Evolutionary conservation across 768 basidiomycete genomes (phyloP), one percentile per base, ranked within the genome.

Genomic region (Chalciporus piperatus): DNA sequence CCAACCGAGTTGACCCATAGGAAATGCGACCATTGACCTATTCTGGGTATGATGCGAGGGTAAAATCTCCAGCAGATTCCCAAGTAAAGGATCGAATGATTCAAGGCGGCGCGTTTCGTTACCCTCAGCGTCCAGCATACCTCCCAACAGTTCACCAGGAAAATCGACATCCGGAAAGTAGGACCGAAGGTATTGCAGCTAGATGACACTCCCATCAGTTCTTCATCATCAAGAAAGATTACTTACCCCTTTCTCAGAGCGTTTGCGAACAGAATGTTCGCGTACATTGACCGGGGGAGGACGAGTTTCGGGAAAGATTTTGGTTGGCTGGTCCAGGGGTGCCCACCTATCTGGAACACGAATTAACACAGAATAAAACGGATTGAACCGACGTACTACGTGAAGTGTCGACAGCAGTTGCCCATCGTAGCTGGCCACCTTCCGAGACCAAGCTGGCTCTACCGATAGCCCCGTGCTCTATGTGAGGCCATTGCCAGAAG

Each of bases 151-250:
- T 37, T 88, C 83, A n/a, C 78, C 70, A 7, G 86, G 72, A n/a
- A 92, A 72, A 52, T 90, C 87, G 14, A 85, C 74, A 53, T 91
- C 88, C 1, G 89, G 87, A 48, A 85, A 76, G 65, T 79, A 77
- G 4, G 81, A 83, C 41, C 85, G 81, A 42, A 91, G 73, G 59
- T 88, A 89, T 49, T 84, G 82, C 13, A 85, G 78, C 89, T 92
- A 52, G 16, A 40, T 46, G 42, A 54, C 11, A 32, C 7, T 16
- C 13, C 20, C 16, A n/a, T 58, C 10, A 51, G 22, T 17, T 20
- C 11, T 2, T 42, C 25, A 48, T 51, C 48, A 35, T 25, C 9
- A 16, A 35, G 3, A 47, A 1, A 23, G 42, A 20, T 13, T 2
- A 52, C 79, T 45, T 65, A 91, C 89, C 20, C 84, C 84, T 71